phyloP scores from a whole-genome alignment of 306 rosid species.

The Dryas alaskensis region DNA sequence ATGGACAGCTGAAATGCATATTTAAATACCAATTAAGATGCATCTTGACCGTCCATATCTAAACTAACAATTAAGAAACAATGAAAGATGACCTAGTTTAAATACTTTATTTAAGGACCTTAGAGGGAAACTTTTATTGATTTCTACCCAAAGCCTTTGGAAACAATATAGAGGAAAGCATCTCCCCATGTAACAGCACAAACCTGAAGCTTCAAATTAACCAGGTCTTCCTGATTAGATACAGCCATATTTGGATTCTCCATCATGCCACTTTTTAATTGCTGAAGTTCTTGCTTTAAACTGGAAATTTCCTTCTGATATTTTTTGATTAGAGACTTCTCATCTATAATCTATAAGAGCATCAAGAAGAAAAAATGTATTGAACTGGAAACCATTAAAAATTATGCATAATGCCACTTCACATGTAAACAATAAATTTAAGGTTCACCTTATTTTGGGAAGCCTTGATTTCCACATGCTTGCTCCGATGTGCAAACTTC shows the following conservation, averaged over 20 bases:
- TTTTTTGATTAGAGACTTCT: constrained; percentile 59
- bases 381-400: constrained; percentile 9
- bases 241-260: constrained; percentile 38
- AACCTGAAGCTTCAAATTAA: constrained; percentile 60
- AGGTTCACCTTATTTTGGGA: constrained; percentile 54
- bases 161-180: constrained; percentile 1
- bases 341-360: constrained; percentile 47
- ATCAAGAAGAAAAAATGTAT: background rate
- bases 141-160: background rate
- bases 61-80: background rate
- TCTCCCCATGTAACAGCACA: constrained; percentile 17
- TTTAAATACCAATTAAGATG: background rate
- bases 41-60: background rate
- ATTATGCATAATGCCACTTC: constrained; percentile 1
- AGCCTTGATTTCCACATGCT: constrained; percentile 55
- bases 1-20: background rate
- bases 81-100: background rate
- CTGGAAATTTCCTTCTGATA: constrained; percentile 58
- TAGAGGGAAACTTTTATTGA: background rate
- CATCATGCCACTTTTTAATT: constrained; percentile 48
- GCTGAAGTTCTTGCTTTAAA: constrained; percentile 59
- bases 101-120: background rate
- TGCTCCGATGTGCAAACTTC: constrained; percentile 63
- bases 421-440: background rate
- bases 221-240: constrained; percentile 51